A percentile compares a stretch with the other conserved stretches of the same genome.
phyloP scores from a whole-genome alignment of 108 stramenopile genomes.

The Fistulifera solaris region DNA sequence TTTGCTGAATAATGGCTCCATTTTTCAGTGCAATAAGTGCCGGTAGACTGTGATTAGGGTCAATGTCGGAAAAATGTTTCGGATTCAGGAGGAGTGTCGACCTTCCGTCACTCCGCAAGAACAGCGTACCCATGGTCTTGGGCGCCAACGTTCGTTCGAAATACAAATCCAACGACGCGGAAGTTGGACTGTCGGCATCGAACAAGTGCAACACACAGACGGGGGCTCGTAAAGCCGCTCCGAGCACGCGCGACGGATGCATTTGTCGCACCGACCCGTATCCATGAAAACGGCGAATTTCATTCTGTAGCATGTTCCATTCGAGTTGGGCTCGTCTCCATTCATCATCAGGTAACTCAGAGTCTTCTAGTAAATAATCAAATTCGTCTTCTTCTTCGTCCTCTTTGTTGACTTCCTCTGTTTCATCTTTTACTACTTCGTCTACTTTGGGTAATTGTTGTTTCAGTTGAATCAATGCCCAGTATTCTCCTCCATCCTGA shows the following conservation, averaged over 20 bases:
- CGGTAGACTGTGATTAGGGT: conserved; percentile 47
- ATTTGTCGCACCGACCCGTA: conserved; percentile 74
- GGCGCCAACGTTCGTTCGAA: conserved; percentile 41
- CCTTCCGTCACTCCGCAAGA: conserved; percentile 47
- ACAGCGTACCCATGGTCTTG: conserved; percentile 47
- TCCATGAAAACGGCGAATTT: conserved; percentile 53
- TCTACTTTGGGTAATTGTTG: conserved; percentile 7
- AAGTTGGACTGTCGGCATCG: conserved; percentile 43
- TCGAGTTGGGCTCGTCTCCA: conserved; percentile 53
- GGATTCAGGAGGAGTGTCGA: conserved; percentile 34
- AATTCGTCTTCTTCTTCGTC: conserved; percentile 53
- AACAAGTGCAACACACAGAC: conserved; percentile 68
- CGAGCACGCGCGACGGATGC: conserved; percentile 54
- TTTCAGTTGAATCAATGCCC: conserved; percentile 35
- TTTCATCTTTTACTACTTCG: conserved; percentile 4
- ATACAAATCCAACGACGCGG: conserved; percentile 65
- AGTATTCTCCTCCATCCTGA: conserved; percentile 73
- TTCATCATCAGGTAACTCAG: conserved; percentile 30
- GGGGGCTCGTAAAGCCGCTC: conserved; percentile 23
- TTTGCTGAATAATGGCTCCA: conserved; percentile 44
- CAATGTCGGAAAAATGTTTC: conserved; percentile 13
- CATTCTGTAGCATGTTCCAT: conserved; percentile 29
- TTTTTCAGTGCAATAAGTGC: conserved; percentile 57
- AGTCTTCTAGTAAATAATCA: conserved; percentile 75
- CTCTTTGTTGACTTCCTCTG: conserved; percentile 10